Evolutionary conservation across 2,329 filamentous ascomycete genomes (phyloP), one percentile per base, ranked within the genome.

Genomic region (Ilyonectria destructans): DNA sequence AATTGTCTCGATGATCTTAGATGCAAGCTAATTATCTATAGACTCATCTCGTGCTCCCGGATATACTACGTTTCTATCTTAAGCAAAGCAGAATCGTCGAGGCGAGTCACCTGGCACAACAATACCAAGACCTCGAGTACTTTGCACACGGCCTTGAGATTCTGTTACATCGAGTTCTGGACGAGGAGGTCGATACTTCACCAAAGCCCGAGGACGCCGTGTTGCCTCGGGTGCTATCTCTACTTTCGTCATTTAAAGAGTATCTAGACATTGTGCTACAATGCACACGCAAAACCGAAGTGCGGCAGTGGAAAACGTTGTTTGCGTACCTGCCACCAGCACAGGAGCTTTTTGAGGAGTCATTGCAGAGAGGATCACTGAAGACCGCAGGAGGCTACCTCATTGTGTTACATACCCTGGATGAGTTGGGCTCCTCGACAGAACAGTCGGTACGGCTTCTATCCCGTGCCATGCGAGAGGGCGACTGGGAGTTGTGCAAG

Each of bases 361-460:
- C 95, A 5, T 84, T 99, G 10, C 90, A 92, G 71, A 90, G 93
- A 63, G 95, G 94, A 3, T 93, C 92, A 4, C 85, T 99, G 57
- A 98, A 98, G 82, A 99, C 96, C 6, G 97, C 96, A 2, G 96
- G 95, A 10, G 96, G 97, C 1, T 99, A 98, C 80, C 87, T 99
- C n/a, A 89, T 99, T 19, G 93, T 99, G 40, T 85, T 99, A 40
- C 96, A 99, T 78, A 97, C 95, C 0, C 87, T 93, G 65, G 90
- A 92, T 71, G 91, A 93, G 78, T 81, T 93, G 48, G 88, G 87
- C 12, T 86, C 90, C 2, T 92, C 91, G 21, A 91, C 90, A 15
- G 91, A 93, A 74, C 92, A 96, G 78, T 91, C 95, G 21, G 92
- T 97, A 4, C 89, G 95, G 13, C 84, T 99, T 26, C 87, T 99